Evolutionary conservation across 176 grass and related monocot species (phyloP), one percentile per base, ranked within the genome.

Genomic region (Pontederia crassipes): DNA sequence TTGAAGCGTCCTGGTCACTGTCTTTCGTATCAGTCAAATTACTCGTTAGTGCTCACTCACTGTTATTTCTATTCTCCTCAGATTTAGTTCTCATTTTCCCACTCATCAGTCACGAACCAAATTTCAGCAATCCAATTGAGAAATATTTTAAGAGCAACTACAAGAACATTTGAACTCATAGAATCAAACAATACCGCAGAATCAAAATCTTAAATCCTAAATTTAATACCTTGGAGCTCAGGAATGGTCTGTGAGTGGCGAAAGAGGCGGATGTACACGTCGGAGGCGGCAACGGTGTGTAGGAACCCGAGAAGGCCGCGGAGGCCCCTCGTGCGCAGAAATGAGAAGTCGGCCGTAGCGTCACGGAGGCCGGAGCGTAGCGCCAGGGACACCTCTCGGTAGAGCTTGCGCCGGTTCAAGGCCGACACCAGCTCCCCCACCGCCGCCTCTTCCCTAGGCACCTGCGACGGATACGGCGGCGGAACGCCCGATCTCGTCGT

Each of bases 321-420:
- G 52, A 98, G 70, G 9, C 84, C 93, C 8, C 84, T 74, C 62
- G 82, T 77, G 5, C 93, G 87, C 64, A 98, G 84, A 75, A 92
- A 98, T 55, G 93, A 98, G 79, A 92, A 98, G 75, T 98, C 93
- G 7, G 83, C 87, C 69, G 48, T 76, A 63, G 93, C 93, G 35
- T 98, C 87, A 60, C 93, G 87, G 66, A 92, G 74, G 32, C 93
- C 93, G 15, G 84, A 78, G 8, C 79, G 81, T 52, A 98, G 84
- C 58, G 93, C 93, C 18, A 98, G 71, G 51, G 87, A 92, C 76
- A 98, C 93, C 77, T 98, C 93, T 74, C 84, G 81, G 69, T 92
- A 98, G 56, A 98, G 32, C 58, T 84, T 80, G 48, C 87, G 93
- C 52, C 71, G 64, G 27, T 75, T 74, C 59, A 92, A 79, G 26